These are phyloP conservation scores for Rhodotorula babjevae DNA, from an alignment of 768 basidiomycete genomes.

Conservation along the genomic window DNA sequence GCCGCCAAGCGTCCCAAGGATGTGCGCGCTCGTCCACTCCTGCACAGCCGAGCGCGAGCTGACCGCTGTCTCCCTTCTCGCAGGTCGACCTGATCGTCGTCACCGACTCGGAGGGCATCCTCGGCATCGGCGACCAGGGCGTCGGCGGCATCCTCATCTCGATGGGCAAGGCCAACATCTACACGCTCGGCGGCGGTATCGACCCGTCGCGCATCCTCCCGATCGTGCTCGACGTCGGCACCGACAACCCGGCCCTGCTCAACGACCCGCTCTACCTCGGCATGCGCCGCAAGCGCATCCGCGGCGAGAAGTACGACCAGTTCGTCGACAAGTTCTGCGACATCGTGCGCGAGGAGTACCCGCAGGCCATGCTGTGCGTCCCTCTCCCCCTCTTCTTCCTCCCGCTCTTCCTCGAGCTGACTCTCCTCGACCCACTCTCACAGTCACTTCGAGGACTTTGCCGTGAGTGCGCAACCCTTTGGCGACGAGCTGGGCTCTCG, in stretches of 20 bases:
- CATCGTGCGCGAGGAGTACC: slow-evolving; percentile 34
- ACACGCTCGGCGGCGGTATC: slow-evolving; percentile 49
- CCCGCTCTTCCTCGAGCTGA: background rate
- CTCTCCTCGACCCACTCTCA: slow-evolving; percentile 51
- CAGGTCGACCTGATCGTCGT: slow-evolving; percentile 71
- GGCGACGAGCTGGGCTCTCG: no score
- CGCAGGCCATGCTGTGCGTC: slow-evolving; percentile 23
- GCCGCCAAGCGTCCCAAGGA: slow-evolving; percentile 30
- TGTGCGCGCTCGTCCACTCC: background rate
- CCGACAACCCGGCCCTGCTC: slow-evolving; percentile 62
- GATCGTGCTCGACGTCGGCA: slow-evolving; percentile 63
- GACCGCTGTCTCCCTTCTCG: background rate
- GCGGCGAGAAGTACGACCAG: slow-evolving; percentile 67
- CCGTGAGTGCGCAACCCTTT: background rate
- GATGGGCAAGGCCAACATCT: slow-evolving; percentile 40
- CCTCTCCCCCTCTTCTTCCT: background rate
- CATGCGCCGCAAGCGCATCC: slow-evolving; percentile 64
- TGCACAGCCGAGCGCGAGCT: no score
- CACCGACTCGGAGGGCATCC: slow-evolving; percentile 77
- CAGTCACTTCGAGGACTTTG: slow-evolving; percentile 60
- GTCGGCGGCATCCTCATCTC: slow-evolving; percentile 53
- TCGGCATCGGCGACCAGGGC: slow-evolving; percentile 71
- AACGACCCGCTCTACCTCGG: slow-evolving; percentile 46
- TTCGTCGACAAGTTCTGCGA: slow-evolving; percentile 66
- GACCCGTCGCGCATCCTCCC: slow-evolving; percentile 44